Base-by-base conservation (phyloP, 495 filamentous ascomycete genomes). In the Penicillium antarcticum region DNA sequence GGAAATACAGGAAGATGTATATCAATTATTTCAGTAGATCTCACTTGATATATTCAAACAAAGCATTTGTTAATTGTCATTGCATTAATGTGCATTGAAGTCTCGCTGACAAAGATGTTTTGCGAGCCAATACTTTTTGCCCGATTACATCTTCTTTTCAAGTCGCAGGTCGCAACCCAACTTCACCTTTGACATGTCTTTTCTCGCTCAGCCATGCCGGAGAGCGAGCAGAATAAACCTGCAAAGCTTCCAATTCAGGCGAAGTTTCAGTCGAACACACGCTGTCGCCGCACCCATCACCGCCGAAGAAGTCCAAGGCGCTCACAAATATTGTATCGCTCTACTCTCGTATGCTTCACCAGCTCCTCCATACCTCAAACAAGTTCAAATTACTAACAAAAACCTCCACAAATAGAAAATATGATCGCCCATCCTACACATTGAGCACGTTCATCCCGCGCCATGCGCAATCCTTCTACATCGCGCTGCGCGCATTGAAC, bases 401-500 rank as follows among this genome's bases (percentile, higher is more conserved):
- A 6, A 16, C 7, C 37, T 14, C 1, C 37, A 42, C 18, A 10
- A 14, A 1, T 60, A 90, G 89, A 62, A 86, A 84, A 67, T 87
- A 87, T 65, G 94, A 97, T 69, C 83, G 88, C 40, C 86, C 94
- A 45, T 91, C 94, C 18, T 89, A 88, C 66, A 80, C 89, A n/a
- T 81, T 96, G 47, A 83, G 86, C 48, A 83, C 85, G 48, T 95
- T 97, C 73, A 79, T 96, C 47, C 91, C 91, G 14, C 75, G 72
- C 1, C 68, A 80, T 9, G 75, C 83, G 3, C 85, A 80, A 56
- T 82, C 92, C 62, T 87, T 88, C 52, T 96, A 97, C 72, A 82
- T 95, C 55, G 90, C 92, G 45, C 80, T 98, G 32, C 89, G 92
- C 35, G 89, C 94, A 31, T 82, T 98, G 70, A 98, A 98, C 64